A percentile compares a stretch with the other conserved stretches of the same genome.
phyloP scores from a whole-genome alignment of 805 yeast genomes.

The Metschnikowia shivogae region DNA sequence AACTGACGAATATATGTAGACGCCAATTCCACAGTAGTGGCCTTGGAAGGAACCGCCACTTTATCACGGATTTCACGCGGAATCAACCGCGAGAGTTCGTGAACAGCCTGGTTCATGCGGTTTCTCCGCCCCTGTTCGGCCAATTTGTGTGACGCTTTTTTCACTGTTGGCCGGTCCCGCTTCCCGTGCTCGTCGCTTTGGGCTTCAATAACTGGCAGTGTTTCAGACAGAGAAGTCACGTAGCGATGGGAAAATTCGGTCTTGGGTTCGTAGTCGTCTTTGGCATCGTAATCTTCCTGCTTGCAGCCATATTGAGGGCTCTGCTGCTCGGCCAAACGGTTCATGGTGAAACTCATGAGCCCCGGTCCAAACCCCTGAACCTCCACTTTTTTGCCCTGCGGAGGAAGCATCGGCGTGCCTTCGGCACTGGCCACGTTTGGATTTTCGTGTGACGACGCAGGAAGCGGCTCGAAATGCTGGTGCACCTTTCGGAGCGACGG shows the following conservation, averaged over 20 bases:
- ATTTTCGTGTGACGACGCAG: constrained; percentile 22
- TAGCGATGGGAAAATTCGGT: neutral
- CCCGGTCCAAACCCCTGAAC: constrained; percentile 26
- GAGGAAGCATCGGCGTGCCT: constrained; percentile 36
- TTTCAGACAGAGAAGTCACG: constrained; percentile 16
- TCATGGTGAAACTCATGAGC: constrained; percentile 47
- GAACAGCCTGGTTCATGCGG: constrained; percentile 83
- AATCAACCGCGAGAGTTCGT: constrained; percentile 63
- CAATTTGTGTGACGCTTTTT: constrained; percentile 75
- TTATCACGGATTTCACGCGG: constrained; percentile 59
- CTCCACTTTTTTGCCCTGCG: constrained; percentile 29
- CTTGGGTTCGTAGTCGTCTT: neutral
- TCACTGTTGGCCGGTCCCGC: constrained; percentile 38
- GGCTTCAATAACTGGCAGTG: constrained; percentile 17
- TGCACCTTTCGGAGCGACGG: constrained; percentile 26
- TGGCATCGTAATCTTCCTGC: neutral
- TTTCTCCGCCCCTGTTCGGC: constrained; percentile 97
- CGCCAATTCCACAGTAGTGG: constrained; percentile 92
- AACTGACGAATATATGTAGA: constrained; percentile 55
- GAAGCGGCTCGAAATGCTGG: constrained; percentile 17
- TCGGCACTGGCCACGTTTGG: constrained; percentile 7
- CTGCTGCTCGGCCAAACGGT: constrained; percentile 37
- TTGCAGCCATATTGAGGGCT: constrained; percentile 1
- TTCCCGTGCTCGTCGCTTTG: constrained; percentile 8
- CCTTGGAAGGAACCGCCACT: constrained; percentile 74